Evolutionary conservation across 2,329 filamentous ascomycete species (phyloP).

Genomic region (Thielaviopsis ethacetica): DNA sequence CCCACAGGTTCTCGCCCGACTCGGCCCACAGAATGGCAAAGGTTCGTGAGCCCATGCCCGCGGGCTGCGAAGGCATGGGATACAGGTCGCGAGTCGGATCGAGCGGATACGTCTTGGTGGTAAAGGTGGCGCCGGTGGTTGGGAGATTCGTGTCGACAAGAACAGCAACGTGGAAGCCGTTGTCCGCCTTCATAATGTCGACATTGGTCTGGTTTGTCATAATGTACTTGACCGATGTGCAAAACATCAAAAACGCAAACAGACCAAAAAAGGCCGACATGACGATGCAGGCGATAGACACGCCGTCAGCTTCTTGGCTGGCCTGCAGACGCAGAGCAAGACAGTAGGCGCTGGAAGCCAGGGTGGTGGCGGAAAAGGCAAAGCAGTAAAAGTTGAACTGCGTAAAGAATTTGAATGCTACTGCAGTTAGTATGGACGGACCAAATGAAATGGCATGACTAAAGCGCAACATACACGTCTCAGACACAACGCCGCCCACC

Average conservation of each 20-base stretch:
- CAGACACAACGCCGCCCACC: constrained; percentile 85
- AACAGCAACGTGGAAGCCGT: constrained; percentile 59
- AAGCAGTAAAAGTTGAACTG: constrained; percentile 68
- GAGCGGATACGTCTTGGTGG: constrained; percentile 44
- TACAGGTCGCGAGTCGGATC: constrained; percentile 9
- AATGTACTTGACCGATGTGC: constrained; percentile 54
- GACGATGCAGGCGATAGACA: constrained; percentile 50
- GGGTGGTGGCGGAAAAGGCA: constrained; percentile 46
- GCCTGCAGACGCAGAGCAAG: constrained; percentile 36
- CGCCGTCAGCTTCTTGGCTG: constrained; percentile 30
- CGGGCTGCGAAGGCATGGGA: constrained; percentile 19
- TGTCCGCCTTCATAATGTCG: constrained; percentile 51
- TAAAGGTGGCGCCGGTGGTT: constrained; percentile 20
- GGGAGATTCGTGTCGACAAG: constrained; percentile 28
- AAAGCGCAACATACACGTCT: constrained; percentile 39
- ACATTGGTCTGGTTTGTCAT: constrained; percentile 68
- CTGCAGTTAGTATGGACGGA: too few species aligned
- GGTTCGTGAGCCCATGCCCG: constrained; percentile 38
- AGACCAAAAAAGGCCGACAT: constrained; percentile 58
- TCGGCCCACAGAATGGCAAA: constrained; percentile 67
- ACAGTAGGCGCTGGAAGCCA: constrained; percentile 49
- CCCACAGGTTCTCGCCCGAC: constrained; percentile 71
- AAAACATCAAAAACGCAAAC: constrained; percentile 65
- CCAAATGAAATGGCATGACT: too few species aligned
- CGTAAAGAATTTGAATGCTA: constrained; percentile 77